Base-by-base conservation (phyloP, 441 rosid genomes). In the Melastoma candidum region DNA sequence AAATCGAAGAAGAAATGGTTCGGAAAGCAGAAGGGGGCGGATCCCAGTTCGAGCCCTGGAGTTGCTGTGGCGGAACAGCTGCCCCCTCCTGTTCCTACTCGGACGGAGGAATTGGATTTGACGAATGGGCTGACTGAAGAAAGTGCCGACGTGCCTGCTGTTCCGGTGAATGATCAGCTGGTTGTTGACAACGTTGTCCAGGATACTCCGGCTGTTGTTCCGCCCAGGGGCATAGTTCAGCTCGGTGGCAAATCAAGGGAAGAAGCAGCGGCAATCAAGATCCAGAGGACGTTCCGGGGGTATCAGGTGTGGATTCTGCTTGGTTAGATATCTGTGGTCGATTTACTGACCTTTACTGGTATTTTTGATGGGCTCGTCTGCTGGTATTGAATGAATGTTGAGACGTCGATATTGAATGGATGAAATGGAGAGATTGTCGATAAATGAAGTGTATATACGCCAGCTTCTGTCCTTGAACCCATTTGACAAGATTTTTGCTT, bases 261-360 rank as follows among this genome's bases (percentile, higher is more conserved):
- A 65, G 97, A 86, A 75, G 86, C 57, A 0, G 90, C 93, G 12
- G 97, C 95, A 5, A 78, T 86, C 65, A 69, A 71, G 74, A 86
- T 93, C 71, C 99, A 93, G 72, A 84, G 90, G 36, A 71, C 95
- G 39, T 86, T 89, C 66, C 77, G 96, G 56, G 93, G 86, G 39
- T 81, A 86, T 60, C 60, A 81, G 96, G 97, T 80, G 72, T 32
- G 69, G 29, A 17, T 26, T 54, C 3, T 29, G 29, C 32, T 1
- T 10, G 44, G 4, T 36, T 12, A 10, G n/a, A 41, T 44, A 12
- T 17, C 22, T 25, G 26, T 49, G 25, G 14, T 52, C 8, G 45
- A 43, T 14, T 52, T 8, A 44, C 14, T 12, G 25, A 9, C 41
- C 6, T 36, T 36, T 36, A 36, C 8, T 2, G 1, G 7, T 36